Evolutionary conservation across 1,139 yeast genomes (phyloP).

Genomic region (Protomyces inundatus): DNA sequence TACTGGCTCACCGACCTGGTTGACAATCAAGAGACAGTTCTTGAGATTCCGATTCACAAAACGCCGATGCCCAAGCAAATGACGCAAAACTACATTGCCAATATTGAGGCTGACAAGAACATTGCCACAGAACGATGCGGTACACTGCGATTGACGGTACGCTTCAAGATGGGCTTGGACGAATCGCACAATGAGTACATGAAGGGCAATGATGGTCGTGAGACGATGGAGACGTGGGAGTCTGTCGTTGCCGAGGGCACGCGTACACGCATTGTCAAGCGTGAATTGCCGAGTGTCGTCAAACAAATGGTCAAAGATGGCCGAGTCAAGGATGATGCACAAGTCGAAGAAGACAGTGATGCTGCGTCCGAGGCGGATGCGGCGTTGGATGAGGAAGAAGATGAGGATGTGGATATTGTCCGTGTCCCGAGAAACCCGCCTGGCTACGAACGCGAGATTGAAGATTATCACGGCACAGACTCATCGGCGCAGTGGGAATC

Average conservation of each 20-base stretch:
- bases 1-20: constrained; percentile 25
- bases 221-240: constrained; percentile 22
- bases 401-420: constrained; percentile 1
- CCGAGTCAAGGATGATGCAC: constrained; percentile 5
- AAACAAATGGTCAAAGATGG: constrained; percentile 9
- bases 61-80: constrained; percentile 22
- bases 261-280: constrained; percentile 19
- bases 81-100: constrained; percentile 23
- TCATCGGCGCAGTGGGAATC: constrained; percentile 10
- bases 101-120: constrained; percentile 1
- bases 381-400: constrained; percentile 3
- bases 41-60: constrained; percentile 19
- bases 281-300: constrained; percentile 15
- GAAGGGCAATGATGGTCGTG: constrained; percentile 18
- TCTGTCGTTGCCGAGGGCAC: constrained; percentile 21
- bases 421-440: constrained; percentile 20
- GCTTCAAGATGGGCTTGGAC: constrained; percentile 25
- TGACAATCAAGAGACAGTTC: constrained; percentile 18
- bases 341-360: background rate
- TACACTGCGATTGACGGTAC: constrained; percentile 1
- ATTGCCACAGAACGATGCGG: constrained; percentile 10
- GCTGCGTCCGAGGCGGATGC: constrained; percentile 2
- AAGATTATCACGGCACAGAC: constrained; percentile 14
- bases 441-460: constrained; percentile 16
- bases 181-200: constrained; percentile 16